A percentile compares a stretch with the other conserved stretches of the same genome.
These are phyloP conservation scores for Penstemon barbatus DNA, from an alignment of 257 asterid species.

Conservation along the genomic window DNA sequence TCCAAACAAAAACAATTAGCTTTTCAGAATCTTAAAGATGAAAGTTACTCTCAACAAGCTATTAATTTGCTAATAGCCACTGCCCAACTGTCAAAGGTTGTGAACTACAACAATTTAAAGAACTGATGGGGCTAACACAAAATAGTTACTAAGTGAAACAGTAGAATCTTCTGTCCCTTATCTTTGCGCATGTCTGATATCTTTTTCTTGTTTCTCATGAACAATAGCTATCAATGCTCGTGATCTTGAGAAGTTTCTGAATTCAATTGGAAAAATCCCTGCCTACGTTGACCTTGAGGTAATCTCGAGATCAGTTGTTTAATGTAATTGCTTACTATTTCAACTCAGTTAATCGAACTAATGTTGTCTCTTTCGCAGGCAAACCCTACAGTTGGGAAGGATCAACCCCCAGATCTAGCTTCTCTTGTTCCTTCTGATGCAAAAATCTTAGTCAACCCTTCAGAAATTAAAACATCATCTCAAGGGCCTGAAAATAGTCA, in stretches of 20 bases:
- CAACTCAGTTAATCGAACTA: slow-evolving; percentile 10
- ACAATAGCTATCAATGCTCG: slow-evolving; percentile 61
- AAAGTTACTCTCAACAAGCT: too few relatives aligned
- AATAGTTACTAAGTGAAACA: neutral
- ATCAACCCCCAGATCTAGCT: slow-evolving; percentile 96
- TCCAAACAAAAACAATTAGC: too few relatives aligned
- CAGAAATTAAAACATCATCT: slow-evolving; percentile 38
- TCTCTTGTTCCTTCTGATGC: slow-evolving; percentile 78
- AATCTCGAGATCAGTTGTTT: slow-evolving; percentile 28
- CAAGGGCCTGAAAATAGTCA: slow-evolving; percentile 38
- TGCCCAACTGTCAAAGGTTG: too few relatives aligned
- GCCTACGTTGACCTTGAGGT: slow-evolving; percentile 94
- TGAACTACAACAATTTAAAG: too few relatives aligned
- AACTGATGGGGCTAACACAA: too few relatives aligned
- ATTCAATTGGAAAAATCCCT: slow-evolving; percentile 67
- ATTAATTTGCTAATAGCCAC: too few relatives aligned
- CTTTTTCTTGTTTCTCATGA: slow-evolving; percentile 23
- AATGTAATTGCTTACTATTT: slow-evolving; percentile 4
- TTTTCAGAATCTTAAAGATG: too few relatives aligned
- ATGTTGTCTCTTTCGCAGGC: slow-evolving; percentile 46
- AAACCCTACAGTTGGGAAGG: slow-evolving; percentile 87
- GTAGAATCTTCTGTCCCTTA: slow-evolving; percentile 3
- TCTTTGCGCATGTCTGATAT: slow-evolving; percentile 14
- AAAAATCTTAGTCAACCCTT: slow-evolving; percentile 38
- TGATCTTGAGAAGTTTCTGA: slow-evolving; percentile 80